phyloP scores from a whole-genome alignment of 768 basidiomycete species.

The Amanita pseudoporphyria region DNA sequence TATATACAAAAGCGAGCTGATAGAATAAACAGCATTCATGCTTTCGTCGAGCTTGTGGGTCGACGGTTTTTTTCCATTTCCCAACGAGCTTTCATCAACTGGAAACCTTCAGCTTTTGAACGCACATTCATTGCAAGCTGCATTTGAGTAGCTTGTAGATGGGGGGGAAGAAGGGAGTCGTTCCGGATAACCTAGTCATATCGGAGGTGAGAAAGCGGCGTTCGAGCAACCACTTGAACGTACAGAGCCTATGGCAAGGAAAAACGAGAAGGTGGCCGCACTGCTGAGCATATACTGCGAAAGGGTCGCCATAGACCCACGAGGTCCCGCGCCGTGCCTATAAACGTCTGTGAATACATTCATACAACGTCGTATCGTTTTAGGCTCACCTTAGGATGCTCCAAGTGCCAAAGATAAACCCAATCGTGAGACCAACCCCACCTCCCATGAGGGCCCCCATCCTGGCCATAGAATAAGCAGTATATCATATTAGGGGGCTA shows the following conservation, averaged over 20 bases:
- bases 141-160: constrained; percentile 53
- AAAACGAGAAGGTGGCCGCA: constrained; percentile 95
- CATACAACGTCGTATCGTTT: neutral
- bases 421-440: constrained; percentile 92
- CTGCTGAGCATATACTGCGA: constrained; percentile 99
- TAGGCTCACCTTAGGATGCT: constrained; percentile 73
- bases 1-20: neutral
- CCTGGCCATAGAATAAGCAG: constrained; percentile 29
- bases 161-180: constrained; percentile 50
- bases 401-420: constrained; percentile 94
- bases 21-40: constrained; percentile 2
- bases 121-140: constrained; percentile 45
- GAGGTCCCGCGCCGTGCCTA: constrained; percentile 85
- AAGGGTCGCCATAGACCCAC: constrained; percentile 83
- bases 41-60: neutral
- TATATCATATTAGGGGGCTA: constrained; percentile 2
- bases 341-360: constrained; percentile 4
- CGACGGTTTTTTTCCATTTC: constrained; percentile 44
- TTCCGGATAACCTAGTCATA: constrained; percentile 75
- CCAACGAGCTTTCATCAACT: constrained; percentile 69
- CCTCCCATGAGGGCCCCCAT: constrained; percentile 92
- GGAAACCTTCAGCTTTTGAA: constrained; percentile 58
- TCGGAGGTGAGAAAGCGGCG: constrained; percentile 6
- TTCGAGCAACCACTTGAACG: constrained; percentile 14
- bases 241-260: constrained; percentile 91